Evolutionary conservation across 169 alveolate genomes (phyloP).

Genomic region (Eimeria sp.): DNA sequence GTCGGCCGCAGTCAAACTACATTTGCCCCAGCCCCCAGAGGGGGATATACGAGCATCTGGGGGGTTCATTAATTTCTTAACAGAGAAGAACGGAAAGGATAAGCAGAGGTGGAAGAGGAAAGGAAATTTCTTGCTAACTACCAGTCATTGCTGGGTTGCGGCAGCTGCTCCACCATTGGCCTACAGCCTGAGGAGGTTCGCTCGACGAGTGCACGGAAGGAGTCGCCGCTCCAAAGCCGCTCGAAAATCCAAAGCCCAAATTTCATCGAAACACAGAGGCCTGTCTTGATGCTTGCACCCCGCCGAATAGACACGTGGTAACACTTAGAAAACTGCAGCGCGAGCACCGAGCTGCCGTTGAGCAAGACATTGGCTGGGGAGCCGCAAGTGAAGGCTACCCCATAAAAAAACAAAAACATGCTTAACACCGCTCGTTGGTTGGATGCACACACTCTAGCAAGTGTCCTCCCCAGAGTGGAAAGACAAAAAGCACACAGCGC

Average conservation of each 20-base stretch:
- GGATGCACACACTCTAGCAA: neutral
- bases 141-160: neutral
- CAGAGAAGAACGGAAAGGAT: neutral
- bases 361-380: neutral
- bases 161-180: neutral
- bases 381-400: neutral
- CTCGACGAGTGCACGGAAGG: neutral
- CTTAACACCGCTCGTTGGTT: neutral
- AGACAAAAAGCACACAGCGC: neutral
- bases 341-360: neutral
- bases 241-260: neutral
- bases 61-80: neutral
- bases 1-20: slow-evolving; percentile 9
- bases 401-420: neutral
- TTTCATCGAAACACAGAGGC: neutral
- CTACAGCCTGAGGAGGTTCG: neutral
- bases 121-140: neutral
- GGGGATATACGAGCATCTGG: neutral
- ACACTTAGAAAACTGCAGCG: neutral
- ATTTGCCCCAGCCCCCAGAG: neutral
- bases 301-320: neutral
- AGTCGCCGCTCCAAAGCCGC: neutral
- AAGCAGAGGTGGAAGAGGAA: neutral
- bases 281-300: neutral
- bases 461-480: neutral